Conservation (phyloP, 2,329 filamentous ascomycete species). For the Trichophyton mentagrophytes region DNA sequence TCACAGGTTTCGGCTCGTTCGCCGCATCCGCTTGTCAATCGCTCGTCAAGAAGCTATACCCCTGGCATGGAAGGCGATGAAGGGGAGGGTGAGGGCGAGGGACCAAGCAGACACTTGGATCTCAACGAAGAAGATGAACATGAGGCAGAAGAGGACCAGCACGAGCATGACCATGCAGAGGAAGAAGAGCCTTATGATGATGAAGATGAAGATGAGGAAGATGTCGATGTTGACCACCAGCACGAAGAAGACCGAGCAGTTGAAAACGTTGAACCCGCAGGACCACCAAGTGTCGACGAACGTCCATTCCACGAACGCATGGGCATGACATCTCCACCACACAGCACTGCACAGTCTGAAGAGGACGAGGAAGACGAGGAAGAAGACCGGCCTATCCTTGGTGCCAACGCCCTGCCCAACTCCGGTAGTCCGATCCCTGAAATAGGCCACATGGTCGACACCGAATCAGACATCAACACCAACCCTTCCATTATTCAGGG, state of each 20-base stretch:
- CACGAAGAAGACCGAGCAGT: constrained; percentile 28
- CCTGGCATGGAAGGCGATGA: constrained; percentile 15
- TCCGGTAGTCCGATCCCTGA: constrained; percentile 61
- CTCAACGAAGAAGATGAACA: too few relatives aligned
- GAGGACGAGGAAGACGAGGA: background rate
- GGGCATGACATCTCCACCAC: constrained; percentile 39
- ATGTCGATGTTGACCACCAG: constrained; percentile 10
- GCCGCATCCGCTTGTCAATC: constrained; percentile 26
- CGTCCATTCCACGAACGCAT: constrained; percentile 30
- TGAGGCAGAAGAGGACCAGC: background rate
- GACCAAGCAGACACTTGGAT: too few relatives aligned
- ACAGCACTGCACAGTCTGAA: constrained; percentile 40
- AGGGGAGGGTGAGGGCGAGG: constrained; percentile 2
- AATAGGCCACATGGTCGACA: constrained; percentile 52
- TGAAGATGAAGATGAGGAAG: constrained; percentile 25
- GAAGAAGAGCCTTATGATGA: constrained; percentile 38
- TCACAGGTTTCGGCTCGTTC: constrained; percentile 57
- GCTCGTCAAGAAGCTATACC: constrained; percentile 25
- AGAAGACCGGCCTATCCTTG: constrained; percentile 44
- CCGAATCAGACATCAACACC: constrained; percentile 54
- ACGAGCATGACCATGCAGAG: constrained; percentile 13
- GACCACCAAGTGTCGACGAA: constrained; percentile 25
- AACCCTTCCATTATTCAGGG: constrained; percentile 77
- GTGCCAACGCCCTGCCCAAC: constrained; percentile 57
- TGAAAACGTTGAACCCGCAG: constrained; percentile 30